phyloP scores from a whole-genome alignment of 306 rosid species.

The Pyrus bretschneideri region DNA sequence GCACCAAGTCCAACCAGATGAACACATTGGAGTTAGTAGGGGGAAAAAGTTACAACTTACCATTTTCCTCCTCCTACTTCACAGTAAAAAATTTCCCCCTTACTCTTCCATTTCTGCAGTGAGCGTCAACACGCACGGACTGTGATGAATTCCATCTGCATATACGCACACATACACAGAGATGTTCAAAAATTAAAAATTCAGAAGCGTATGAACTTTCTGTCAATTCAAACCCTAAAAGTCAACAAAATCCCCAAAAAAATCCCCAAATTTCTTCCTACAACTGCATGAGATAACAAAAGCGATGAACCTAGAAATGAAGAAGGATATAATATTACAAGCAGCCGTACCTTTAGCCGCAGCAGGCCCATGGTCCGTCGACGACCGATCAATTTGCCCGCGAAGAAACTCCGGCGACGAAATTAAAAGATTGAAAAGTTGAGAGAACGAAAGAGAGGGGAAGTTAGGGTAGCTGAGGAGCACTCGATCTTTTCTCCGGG shows the following conservation, averaged over 20 bases:
- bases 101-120: background rate
- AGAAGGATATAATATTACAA: background rate
- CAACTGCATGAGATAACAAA: conserved; percentile 1
- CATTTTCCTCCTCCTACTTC: conserved; percentile 18
- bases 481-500: conserved; percentile 24
- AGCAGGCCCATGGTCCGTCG: background rate
- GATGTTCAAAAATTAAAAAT: background rate
- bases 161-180: background rate
- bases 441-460: background rate
- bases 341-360: background rate
- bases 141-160: background rate
- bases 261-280: background rate
- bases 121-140: background rate
- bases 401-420: conserved; percentile 10
- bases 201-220: background rate
- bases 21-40: background rate
- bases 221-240: background rate
- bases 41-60: background rate
- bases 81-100: background rate
- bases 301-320: background rate
- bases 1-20: background rate
- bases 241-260: background rate
- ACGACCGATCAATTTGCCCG: conserved; percentile 3
- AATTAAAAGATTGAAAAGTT: background rate
- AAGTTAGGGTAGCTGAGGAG: conserved; percentile 13